Conservation (phyloP, 805 yeast species). For the Saccharomycopsis amapae region DNA sequence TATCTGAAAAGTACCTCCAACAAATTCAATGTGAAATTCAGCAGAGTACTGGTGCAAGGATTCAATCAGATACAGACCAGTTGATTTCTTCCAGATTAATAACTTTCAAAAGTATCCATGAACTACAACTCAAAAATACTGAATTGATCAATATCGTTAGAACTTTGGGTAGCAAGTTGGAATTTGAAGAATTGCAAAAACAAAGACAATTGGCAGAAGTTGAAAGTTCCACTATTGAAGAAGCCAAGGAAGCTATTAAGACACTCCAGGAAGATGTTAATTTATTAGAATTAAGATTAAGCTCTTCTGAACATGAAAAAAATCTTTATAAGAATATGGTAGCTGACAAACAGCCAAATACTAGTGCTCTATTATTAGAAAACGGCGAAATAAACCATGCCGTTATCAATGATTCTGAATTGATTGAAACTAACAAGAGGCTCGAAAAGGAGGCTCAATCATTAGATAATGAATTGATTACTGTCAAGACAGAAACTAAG, state of each 20-base stretch:
- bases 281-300: constrained; percentile 43
- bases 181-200: constrained; percentile 43
- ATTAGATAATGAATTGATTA: constrained; percentile 24
- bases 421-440: not conserved
- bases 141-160: constrained; percentile 65
- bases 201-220: constrained; percentile 32
- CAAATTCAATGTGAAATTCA: constrained; percentile 19
- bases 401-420: not conserved
- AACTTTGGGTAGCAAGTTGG: constrained; percentile 64
- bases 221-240: constrained; percentile 45
- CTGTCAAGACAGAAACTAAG: constrained; percentile 31
- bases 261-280: constrained; percentile 54
- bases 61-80: constrained; percentile 60
- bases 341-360: not conserved
- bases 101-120: constrained; percentile 57
- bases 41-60: constrained; percentile 23
- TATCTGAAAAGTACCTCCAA: constrained; percentile 28
- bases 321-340: constrained; percentile 43
- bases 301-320: constrained; percentile 54
- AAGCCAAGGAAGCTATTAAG: constrained; percentile 63
- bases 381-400: not conserved
- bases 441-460: constrained; percentile 23
- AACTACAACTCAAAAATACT: constrained; percentile 66
- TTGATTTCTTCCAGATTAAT: constrained; percentile 70
- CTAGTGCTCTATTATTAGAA: not conserved